Evolutionary conservation across 352 stramenopile genomes (phyloP).

Genomic region (Globisporangium emineosum): DNA sequence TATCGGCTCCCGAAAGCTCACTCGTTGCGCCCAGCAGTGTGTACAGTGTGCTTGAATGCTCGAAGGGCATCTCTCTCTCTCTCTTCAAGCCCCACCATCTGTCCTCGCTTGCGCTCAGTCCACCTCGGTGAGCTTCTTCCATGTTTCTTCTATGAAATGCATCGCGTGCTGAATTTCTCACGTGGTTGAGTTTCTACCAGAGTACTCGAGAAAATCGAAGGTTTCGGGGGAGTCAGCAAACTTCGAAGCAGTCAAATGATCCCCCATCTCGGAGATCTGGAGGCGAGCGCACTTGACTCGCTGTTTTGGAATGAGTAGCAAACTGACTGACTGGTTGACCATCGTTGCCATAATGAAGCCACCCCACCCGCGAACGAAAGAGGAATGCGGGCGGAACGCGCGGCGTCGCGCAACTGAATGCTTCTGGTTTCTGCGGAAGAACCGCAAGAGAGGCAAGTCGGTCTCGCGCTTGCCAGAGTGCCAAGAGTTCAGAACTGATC

Average conservation of each 20-base stretch:
- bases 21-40: not conserved
- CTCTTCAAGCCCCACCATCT: not conserved
- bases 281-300: not conserved
- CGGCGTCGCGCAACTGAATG: not conserved
- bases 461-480: not conserved
- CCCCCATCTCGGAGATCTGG: not conserved
- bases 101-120: too few species aligned
- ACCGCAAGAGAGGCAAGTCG: slow-evolving; percentile 1
- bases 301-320: not conserved
- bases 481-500: slow-evolving; percentile 1
- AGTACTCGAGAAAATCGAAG: not conserved
- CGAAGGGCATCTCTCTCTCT: not conserved
- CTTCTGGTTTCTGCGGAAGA: not conserved
- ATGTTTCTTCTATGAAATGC: slow-evolving; percentile 1
- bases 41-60: not conserved
- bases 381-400: not conserved
- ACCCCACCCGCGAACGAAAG: not conserved
- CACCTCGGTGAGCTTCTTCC: not conserved
- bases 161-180: not conserved
- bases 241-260: not conserved
- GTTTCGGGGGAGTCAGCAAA: not conserved
- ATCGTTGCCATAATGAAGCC: not conserved
- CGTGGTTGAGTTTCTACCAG: not conserved
- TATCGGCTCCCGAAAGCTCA: not conserved
- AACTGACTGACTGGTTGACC: not conserved